A percentile compares a stretch with the other conserved stretches of the same genome.
Conservation (phyloP, 2,329 filamentous ascomycete genomes). For the Aspergillus spinulosporus region DNA sequence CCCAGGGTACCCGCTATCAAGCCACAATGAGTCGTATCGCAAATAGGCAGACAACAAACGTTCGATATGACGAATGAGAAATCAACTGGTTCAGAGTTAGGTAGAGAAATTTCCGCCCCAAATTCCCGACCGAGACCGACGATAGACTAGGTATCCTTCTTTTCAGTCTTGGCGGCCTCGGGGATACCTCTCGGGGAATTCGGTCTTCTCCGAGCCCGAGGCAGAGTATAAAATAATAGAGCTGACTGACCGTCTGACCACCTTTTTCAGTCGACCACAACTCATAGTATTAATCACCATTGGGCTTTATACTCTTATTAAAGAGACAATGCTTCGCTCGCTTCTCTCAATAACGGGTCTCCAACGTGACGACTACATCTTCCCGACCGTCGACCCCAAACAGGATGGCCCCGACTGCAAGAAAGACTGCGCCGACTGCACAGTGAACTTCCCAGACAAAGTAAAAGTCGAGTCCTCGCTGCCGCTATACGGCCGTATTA, state of each 20-base stretch:
- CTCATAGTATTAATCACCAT: neutral
- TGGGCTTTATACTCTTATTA: neutral
- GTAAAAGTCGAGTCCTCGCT: conserved; percentile 35
- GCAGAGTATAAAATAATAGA: neutral
- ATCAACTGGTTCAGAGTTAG: no score
- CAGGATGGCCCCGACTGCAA: conserved; percentile 38
- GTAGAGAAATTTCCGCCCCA: no score
- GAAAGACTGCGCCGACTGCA: conserved; percentile 41
- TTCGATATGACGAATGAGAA: neutral
- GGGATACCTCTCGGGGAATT: neutral
- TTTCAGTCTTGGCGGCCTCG: neutral
- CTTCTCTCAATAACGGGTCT: conserved; percentile 31
- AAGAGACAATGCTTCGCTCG: conserved; percentile 32
- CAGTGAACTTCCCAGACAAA: conserved; percentile 35
- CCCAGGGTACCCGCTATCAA: neutral
- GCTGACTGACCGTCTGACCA: neutral
- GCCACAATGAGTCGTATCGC: neutral
- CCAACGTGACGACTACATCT: conserved; percentile 32
- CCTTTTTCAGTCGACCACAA: neutral
- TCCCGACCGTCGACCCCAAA: conserved; percentile 37
- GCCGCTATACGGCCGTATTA: conserved; percentile 40
- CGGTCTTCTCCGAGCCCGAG: neutral
- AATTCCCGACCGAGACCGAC: neutral
- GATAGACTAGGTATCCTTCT: no score
- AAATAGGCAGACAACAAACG: neutral